phyloP scores from a whole-genome alignment of 2,329 filamentous ascomycete genomes.

The Stachybotrys echinatus region DNA sequence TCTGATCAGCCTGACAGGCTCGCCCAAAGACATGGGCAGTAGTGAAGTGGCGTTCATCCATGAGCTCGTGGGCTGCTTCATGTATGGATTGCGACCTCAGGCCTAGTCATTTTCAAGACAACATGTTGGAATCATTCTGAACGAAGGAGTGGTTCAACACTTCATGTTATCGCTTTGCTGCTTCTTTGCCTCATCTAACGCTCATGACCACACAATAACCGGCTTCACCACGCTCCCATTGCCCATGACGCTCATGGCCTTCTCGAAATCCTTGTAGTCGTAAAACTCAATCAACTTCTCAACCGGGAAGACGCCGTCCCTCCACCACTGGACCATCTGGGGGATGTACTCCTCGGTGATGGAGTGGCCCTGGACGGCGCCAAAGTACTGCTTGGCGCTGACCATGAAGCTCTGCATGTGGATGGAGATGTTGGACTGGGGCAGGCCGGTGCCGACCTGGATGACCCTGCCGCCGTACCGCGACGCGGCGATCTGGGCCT shows the following conservation, averaged over 20 bases:
- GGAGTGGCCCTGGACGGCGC: conserved; percentile 24
- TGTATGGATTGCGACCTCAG: no score
- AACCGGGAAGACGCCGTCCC: conserved; percentile 24
- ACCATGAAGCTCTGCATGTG: conserved; percentile 39
- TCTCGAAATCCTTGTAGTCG: conserved; percentile 19
- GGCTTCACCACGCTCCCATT: conserved; percentile 25
- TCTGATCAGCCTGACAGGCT: no score
- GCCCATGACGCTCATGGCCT: conserved; percentile 22
- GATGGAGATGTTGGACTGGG: conserved; percentile 34
- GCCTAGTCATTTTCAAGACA: no score
- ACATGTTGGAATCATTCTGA: no score
- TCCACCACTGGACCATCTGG: conserved; percentile 24
- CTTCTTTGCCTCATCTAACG: no score
- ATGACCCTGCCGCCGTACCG: conserved; percentile 41
- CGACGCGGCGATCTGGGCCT: conserved; percentile 34
- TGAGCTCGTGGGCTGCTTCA: no score
- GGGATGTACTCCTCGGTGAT: conserved; percentile 36
- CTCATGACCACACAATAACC: conserved; percentile 20
- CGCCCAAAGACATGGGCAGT: no score
- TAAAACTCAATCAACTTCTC: conserved; percentile 26
- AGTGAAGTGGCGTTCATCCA: no score
- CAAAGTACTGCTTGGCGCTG: conserved; percentile 40
- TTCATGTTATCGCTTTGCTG: no score
- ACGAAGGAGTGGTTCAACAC: no score
- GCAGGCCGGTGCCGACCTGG: conserved; percentile 42